These are phyloP conservation scores for Mediolabrus comicus DNA, from an alignment of 108 stramenopile genomes.

Conservation along the genomic window DNA sequence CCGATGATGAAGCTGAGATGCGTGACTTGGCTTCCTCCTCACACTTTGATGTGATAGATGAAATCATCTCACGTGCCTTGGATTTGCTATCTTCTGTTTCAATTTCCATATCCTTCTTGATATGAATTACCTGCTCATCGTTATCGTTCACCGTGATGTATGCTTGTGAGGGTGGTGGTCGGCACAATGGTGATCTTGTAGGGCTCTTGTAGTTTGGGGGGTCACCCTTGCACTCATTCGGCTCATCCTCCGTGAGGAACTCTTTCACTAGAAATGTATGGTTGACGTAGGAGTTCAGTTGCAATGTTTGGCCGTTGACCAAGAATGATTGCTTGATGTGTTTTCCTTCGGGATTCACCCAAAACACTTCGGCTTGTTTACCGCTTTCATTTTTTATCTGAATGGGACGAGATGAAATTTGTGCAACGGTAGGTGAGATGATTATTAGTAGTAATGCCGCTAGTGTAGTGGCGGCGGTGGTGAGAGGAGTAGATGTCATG, in stretches of 20 bases:
- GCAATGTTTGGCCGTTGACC: slow-evolving; percentile 35
- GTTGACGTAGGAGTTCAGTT: slow-evolving; percentile 65
- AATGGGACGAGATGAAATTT: slow-evolving; percentile 22
- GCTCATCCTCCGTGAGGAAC: slow-evolving; percentile 12
- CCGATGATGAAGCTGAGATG: background rate
- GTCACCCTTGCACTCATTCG: slow-evolving; percentile 30
- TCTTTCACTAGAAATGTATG: slow-evolving; percentile 73
- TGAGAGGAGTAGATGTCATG: background rate
- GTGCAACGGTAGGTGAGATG: background rate
- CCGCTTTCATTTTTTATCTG: slow-evolving; percentile 54
- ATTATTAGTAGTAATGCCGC: background rate
- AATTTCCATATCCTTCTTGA: slow-evolving; percentile 37
- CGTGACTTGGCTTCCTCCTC: slow-evolving; percentile 14
- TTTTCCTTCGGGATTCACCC: slow-evolving; percentile 51
- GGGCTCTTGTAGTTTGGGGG: background rate
- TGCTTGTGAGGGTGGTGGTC: slow-evolving; percentile 22
- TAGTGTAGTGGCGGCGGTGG: background rate
- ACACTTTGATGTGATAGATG: slow-evolving; percentile 18
- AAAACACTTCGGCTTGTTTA: slow-evolving; percentile 50
- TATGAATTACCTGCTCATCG: slow-evolving; percentile 46
- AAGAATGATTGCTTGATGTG: slow-evolving; percentile 2
- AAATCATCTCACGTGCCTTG: slow-evolving; percentile 2
- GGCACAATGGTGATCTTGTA: slow-evolving; percentile 6
- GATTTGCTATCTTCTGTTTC: slow-evolving; percentile 32
- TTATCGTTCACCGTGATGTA: slow-evolving; percentile 47